A percentile compares a stretch with the other conserved stretches of the same genome.
Evolutionary conservation across 2,329 filamentous ascomycete species (phyloP).

Genomic region (Nothophoma quercina): DNA sequence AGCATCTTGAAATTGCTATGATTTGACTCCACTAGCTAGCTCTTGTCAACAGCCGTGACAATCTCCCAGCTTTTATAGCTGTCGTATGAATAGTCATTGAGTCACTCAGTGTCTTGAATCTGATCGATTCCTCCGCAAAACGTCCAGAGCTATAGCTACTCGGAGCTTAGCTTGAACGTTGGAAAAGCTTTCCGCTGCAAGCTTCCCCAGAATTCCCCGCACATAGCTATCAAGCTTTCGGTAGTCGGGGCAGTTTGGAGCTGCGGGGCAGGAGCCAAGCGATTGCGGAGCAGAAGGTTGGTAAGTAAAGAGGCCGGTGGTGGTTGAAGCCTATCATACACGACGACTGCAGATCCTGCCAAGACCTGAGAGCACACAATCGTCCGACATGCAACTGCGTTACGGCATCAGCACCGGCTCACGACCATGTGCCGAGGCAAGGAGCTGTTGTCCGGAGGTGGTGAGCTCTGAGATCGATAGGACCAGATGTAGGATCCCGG

Average conservation of each 20-base stretch:
- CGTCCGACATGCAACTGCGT: neutral
- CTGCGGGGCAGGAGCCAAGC: conserved; percentile 6
- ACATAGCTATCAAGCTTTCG: conserved; percentile 8
- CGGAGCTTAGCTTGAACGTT: conserved; percentile 1
- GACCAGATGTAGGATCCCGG: conserved; percentile 1
- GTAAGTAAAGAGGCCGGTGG: conserved; percentile 1
- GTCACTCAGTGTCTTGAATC: neutral
- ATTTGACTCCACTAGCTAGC: neutral
- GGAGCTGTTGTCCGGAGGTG: conserved; percentile 8
- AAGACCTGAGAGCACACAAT: neutral
- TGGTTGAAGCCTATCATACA: conserved; percentile 2
- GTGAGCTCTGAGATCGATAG: neutral
- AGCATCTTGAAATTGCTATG: conserved; percentile 1
- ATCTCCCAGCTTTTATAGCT: conserved; percentile 1
- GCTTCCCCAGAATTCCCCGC: conserved; percentile 15
- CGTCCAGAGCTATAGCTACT: neutral
- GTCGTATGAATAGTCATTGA: neutral
- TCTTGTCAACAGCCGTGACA: neutral
- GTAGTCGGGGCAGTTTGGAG: conserved; percentile 1
- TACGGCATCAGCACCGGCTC: neutral
- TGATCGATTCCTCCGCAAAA: neutral
- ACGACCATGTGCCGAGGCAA: neutral
- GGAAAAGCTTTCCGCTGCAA: conserved; percentile 19
- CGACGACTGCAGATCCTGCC: neutral
- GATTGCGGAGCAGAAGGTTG: neutral